Percentiles rank a stretch among this genome's conserved stretches.
Conservation (phyloP, 371 early-diverging fungal genomes). For the Funneliformis caledonium region DNA sequence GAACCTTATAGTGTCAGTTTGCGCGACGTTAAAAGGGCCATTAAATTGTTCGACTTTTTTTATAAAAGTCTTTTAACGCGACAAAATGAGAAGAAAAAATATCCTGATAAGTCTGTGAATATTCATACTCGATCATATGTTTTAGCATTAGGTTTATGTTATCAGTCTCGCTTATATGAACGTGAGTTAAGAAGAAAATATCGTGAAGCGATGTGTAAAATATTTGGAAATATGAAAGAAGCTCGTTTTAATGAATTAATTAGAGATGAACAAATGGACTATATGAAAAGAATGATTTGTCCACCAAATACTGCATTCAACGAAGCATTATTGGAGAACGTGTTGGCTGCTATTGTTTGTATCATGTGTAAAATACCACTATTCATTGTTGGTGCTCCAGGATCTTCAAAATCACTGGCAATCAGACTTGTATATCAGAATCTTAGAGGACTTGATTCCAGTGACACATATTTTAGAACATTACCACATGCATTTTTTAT, state of each 20-base stretch:
- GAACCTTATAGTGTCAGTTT: conserved; percentile 40
- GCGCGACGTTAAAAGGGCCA: conserved; percentile 39
- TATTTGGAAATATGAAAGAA: no score
- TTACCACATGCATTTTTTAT: conserved; percentile 38
- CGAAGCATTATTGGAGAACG: conserved; percentile 35
- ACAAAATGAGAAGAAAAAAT: background rate
- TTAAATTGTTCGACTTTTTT: conserved; percentile 31
- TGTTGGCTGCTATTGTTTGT: conserved; percentile 33
- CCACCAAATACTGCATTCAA: conserved; percentile 32
- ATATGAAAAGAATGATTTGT: conserved; percentile 16
- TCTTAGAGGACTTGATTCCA: conserved; percentile 39
- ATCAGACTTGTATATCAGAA: conserved; percentile 34
- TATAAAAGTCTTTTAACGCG: background rate
- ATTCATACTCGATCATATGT: conserved; percentile 14
- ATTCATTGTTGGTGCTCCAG: conserved; percentile 38
- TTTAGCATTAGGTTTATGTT: conserved; percentile 33
- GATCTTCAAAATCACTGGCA: conserved; percentile 37
- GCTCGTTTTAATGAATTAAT: no score
- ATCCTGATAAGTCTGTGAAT: background rate
- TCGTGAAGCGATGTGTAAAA: background rate
- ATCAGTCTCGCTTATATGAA: conserved; percentile 33
- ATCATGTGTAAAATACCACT: conserved; percentile 35
- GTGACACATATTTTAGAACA: conserved; percentile 35
- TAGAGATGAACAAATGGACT: background rate
- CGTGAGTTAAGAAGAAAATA: conserved; percentile 4